Conservation (phyloP, 352 stramenopile species). For the Labyrinthula sp. region DNA sequence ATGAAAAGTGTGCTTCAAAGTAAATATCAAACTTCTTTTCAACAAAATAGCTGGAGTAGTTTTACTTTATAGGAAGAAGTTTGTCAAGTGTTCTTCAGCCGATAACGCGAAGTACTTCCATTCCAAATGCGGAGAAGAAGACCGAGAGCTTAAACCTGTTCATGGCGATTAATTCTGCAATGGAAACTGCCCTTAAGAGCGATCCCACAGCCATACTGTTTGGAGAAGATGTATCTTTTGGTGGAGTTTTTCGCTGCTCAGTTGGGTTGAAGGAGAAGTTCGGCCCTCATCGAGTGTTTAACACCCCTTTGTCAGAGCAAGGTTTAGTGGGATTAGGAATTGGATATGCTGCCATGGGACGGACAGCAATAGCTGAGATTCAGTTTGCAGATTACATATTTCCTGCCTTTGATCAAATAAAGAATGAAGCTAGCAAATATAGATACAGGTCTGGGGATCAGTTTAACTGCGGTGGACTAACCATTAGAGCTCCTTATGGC, state of each 20-base stretch:
- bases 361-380: conserved; percentile 90
- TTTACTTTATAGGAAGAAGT: too few species aligned
- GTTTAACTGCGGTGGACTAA: conserved; percentile 89
- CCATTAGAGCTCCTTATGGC: conserved; percentile 75
- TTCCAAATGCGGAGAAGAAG: too few species aligned
- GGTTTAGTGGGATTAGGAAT: conserved; percentile 79
- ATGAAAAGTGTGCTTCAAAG: too few species aligned
- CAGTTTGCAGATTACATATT: conserved; percentile 96
- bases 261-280: conserved; percentile 74
- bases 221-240: conserved; percentile 93
- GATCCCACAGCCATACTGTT: conserved; percentile 66
- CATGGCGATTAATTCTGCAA: conserved; percentile 67
- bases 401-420: conserved; percentile 78
- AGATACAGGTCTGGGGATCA: conserved; percentile 86
- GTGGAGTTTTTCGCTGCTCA: conserved; percentile 88
- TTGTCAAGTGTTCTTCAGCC: too few species aligned
- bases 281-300: conserved; percentile 77
- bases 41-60: too few species aligned
- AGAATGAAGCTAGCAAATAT: conserved; percentile 94
- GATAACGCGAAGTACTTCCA: too few species aligned
- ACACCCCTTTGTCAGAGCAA: conserved; percentile 74
- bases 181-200: conserved; percentile 59
- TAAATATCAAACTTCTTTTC: too few species aligned
- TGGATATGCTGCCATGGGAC: conserved; percentile 78
- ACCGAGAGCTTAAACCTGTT: conserved; percentile 72